These are phyloP conservation scores for Dysphania ambrosioides DNA, from an alignment of 148 eudicot genomes.

Conservation along the genomic window DNA sequence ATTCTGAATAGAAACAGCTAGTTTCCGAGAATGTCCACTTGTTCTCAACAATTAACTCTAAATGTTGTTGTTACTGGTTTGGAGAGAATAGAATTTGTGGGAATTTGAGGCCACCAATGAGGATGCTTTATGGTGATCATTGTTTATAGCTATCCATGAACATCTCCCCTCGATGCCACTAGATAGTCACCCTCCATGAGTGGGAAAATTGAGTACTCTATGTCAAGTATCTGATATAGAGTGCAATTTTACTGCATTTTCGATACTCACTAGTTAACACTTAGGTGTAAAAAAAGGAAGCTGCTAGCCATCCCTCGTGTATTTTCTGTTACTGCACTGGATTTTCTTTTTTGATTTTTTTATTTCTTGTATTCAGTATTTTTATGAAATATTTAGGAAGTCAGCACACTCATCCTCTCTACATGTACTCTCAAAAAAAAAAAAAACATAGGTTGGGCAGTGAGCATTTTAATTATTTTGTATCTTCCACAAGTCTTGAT, in stretches of 20 bases:
- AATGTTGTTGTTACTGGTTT: not conserved
- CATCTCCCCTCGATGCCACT: not conserved
- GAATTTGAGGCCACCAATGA: not conserved
- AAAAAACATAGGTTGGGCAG: not conserved
- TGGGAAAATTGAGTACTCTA: not conserved
- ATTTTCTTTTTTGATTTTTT: not conserved
- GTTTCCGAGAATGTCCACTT: not conserved
- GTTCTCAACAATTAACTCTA: not conserved
- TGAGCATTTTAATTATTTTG: no score
- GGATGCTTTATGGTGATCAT: not conserved
- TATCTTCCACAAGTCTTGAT: not conserved
- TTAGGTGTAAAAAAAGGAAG: not conserved
- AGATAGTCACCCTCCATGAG: not conserved
- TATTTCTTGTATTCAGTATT: not conserved
- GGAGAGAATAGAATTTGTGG: not conserved
- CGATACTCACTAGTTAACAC: not conserved
- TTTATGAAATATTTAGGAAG: not conserved
- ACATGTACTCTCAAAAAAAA: not conserved
- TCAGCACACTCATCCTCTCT: not conserved
- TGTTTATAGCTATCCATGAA: not conserved
- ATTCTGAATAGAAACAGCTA: no score
- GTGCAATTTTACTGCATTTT: not conserved
- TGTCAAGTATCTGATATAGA: not conserved
- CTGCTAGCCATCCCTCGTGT: no score
- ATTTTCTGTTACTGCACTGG: not conserved